These are phyloP conservation scores for Fraxinus greggii DNA, from an alignment of 305 asterid species.

Conservation along the genomic window DNA sequence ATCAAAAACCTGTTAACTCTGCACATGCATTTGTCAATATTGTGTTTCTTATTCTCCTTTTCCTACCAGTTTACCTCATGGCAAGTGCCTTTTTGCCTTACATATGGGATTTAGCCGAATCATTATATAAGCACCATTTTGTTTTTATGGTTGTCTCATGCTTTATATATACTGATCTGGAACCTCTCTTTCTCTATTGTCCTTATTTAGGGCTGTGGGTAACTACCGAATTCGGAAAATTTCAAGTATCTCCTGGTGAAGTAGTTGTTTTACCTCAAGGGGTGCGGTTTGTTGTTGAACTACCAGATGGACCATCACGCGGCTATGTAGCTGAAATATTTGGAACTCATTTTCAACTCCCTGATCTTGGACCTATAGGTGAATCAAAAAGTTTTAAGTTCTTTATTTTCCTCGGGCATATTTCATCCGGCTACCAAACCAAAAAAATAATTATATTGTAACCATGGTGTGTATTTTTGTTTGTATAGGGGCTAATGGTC, in stretches of 20 bases:
- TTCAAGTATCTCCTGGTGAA: constrained; percentile 83
- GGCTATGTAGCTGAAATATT: constrained; percentile 90
- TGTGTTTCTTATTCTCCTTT: constrained; percentile 3
- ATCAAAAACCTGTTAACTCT: background rate
- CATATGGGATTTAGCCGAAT: constrained; percentile 11
- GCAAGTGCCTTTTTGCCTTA: constrained; percentile 16
- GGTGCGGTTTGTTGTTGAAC: constrained; percentile 70
- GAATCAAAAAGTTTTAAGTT: constrained; percentile 26
- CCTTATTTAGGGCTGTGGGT: constrained; percentile 69
- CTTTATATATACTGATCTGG: background rate
- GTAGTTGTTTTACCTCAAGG: constrained; percentile 85
- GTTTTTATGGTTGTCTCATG: constrained; percentile 1
- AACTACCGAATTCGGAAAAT: constrained; percentile 88
- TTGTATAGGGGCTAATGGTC: constrained; percentile 86
- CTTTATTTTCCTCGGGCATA: constrained; percentile 1
- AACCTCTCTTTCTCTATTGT: constrained; percentile 9
- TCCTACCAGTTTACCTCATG: background rate
- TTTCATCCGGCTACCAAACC: background rate
- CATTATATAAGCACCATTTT: background rate
- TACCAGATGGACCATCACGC: constrained; percentile 88
- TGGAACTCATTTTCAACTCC: constrained; percentile 96
- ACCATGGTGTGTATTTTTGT: constrained; percentile 16
- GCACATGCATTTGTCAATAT: background rate
- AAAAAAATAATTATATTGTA: constrained; percentile 5
- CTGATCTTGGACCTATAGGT: constrained; percentile 99